Evolutionary conservation across 306 rosid species (phyloP).

Genomic region (Quercus berberidifolia): DNA sequence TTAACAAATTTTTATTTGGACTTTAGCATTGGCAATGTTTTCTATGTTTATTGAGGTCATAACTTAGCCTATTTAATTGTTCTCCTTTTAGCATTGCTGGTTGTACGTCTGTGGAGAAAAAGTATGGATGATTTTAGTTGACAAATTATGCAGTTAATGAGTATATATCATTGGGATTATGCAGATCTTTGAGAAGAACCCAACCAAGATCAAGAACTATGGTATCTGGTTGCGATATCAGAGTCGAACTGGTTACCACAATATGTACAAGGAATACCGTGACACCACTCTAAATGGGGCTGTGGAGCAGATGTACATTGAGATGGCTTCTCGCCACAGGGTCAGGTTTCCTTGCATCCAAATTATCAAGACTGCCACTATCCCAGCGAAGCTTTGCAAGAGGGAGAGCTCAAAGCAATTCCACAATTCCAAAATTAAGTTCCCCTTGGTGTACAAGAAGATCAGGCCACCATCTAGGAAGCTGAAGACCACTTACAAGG

Average conservation of each 20-base stretch:
- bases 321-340: conserved; percentile 93
- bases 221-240: conserved; percentile 90
- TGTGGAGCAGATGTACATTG: conserved; percentile 72
- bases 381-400: conserved; percentile 85
- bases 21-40: neutral
- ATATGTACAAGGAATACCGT: conserved; percentile 90
- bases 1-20: neutral
- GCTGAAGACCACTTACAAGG: conserved; percentile 93
- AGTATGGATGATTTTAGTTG: neutral
- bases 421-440: conserved; percentile 84
- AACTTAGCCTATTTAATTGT: neutral
- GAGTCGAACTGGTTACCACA: conserved; percentile 90
- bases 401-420: conserved; percentile 90
- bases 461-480: conserved; percentile 81
- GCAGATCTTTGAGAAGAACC: conserved; percentile 89
- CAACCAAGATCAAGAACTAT: conserved; percentile 76
- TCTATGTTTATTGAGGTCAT: neutral
- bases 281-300: conserved; percentile 88
- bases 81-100: neutral
- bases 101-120: neutral
- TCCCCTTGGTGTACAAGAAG: conserved; percentile 81
- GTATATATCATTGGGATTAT: neutral
- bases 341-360: conserved; percentile 86
- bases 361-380: conserved; percentile 80
- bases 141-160: neutral